Evolutionary conservation across 2,329 filamentous ascomycete species (phyloP).

Genomic region (Stagonosporopsis vannaccii): DNA sequence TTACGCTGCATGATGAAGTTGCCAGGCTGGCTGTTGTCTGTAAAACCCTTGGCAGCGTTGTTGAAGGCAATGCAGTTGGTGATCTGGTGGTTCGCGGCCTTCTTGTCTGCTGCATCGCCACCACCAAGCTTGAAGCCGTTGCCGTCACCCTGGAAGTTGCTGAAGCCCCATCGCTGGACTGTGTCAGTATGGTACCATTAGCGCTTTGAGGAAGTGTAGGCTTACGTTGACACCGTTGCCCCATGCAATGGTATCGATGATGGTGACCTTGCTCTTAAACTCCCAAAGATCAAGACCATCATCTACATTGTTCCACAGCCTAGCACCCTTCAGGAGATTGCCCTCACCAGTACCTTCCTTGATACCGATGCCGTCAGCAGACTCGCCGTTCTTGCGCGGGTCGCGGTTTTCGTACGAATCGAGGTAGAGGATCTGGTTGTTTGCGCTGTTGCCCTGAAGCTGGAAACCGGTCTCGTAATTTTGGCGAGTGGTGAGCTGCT

Average conservation of each 20-base stretch:
- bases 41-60: slow-evolving; percentile 57
- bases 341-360: slow-evolving; percentile 58
- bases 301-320: slow-evolving; percentile 61
- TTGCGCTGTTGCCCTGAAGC: slow-evolving; percentile 41
- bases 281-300: slow-evolving; percentile 57
- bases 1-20: slow-evolving; percentile 52
- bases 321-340: slow-evolving; percentile 55
- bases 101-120: slow-evolving; percentile 39
- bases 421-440: slow-evolving; percentile 36
- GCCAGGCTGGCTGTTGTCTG: slow-evolving; percentile 56
- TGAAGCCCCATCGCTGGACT: slow-evolving; percentile 51
- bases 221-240: slow-evolving; percentile 55
- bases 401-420: slow-evolving; percentile 37
- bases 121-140: slow-evolving; percentile 60
- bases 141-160: slow-evolving; percentile 55
- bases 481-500: slow-evolving; percentile 48
- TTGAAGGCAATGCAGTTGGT: slow-evolving; percentile 56
- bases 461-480: slow-evolving; percentile 54
- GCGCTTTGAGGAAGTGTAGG: background rate
- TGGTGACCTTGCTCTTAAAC: slow-evolving; percentile 54
- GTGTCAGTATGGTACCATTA: background rate
- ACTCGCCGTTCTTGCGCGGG: slow-evolving; percentile 61
- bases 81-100: slow-evolving; percentile 53
- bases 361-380: slow-evolving; percentile 59
- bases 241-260: slow-evolving; percentile 56